A percentile compares a stretch with the other conserved stretches of the same genome.
These are phyloP conservation scores for Tuber magnatum DNA, from an alignment of 495 filamentous ascomycete species.

Conservation along the genomic window DNA sequence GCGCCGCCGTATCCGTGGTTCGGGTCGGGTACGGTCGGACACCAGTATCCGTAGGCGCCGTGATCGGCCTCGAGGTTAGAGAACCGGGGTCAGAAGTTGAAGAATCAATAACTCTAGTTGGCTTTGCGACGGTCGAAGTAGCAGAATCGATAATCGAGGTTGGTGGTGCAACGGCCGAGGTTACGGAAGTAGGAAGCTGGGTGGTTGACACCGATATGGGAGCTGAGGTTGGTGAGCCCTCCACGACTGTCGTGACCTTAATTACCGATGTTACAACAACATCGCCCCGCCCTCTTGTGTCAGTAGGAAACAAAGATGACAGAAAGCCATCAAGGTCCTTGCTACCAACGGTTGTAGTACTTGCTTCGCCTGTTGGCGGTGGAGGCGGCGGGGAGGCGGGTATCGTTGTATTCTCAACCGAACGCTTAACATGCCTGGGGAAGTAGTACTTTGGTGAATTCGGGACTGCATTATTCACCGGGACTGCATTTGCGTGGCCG, in stretches of 20 bases:
- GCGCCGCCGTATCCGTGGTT: neutral
- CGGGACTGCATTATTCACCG: conserved; percentile 19
- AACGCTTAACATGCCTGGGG: conserved; percentile 55
- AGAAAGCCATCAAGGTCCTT: conserved; percentile 21
- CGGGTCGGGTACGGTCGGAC: conserved; percentile 13
- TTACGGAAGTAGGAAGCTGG: conserved; percentile 18
- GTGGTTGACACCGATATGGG: conserved; percentile 22
- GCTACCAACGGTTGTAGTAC: conserved; percentile 13
- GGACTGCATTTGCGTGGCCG: conserved; percentile 31
- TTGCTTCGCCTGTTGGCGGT: conserved; percentile 28
- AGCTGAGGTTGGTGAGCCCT: conserved; percentile 21
- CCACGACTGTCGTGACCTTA: conserved; percentile 5
- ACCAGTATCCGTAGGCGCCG: conserved; percentile 17
- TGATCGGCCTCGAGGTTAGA: neutral
- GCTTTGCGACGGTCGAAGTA: conserved; percentile 18
- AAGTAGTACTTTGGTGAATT: conserved; percentile 54
- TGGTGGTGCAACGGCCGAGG: neutral
- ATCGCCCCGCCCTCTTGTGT: neutral
- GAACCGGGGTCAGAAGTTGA: conserved; percentile 10
- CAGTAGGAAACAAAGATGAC: conserved; percentile 16
- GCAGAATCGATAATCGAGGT: conserved; percentile 19
- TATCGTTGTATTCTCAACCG: conserved; percentile 48
- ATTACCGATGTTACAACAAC: neutral
- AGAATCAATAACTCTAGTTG: conserved; percentile 25
- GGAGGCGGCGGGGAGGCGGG: conserved; percentile 33